phyloP scores from a whole-genome alignment of 192 early-diverging fungal genomes.

The Coemansia sp. region DNA sequence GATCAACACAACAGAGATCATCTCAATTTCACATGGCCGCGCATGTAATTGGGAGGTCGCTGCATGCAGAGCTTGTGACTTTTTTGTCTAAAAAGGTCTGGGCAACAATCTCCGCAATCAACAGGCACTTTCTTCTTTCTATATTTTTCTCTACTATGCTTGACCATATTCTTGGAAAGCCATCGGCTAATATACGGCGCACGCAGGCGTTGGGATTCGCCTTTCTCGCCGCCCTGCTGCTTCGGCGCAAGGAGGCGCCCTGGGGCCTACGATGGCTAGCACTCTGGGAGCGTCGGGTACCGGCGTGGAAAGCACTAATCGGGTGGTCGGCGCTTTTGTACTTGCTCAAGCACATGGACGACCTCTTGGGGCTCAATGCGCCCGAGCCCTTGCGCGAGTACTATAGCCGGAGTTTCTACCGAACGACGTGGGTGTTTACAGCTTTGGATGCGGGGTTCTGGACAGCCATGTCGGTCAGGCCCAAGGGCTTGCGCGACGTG shows the following conservation, averaged over 20 bases:
- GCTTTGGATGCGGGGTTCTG: conserved; percentile 94
- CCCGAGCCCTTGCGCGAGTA: conserved; percentile 79
- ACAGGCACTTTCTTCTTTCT: not conserved
- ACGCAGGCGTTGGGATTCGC: conserved; percentile 56
- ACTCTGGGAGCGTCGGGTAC: conserved; percentile 9
- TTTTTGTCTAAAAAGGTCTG: not conserved
- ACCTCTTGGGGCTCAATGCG: conserved; percentile 69
- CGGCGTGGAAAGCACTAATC: conserved; percentile 76
- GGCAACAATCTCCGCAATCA: not conserved
- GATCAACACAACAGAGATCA: not conserved
- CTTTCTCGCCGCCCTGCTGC: conserved; percentile 9
- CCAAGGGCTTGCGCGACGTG: conserved; percentile 72
- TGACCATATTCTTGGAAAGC: conserved; percentile 88
- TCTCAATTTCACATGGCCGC: not conserved
- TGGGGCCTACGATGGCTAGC: conserved; percentile 38
- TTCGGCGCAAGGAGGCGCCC: conserved; percentile 20
- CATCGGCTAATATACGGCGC: conserved; percentile 83
- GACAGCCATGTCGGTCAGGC: conserved; percentile 77
- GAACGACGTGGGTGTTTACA: conserved; percentile 85
- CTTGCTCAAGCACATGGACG: conserved; percentile 64
- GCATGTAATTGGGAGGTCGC: conserved; percentile 3
- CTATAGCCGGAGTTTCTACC: conserved; percentile 89
- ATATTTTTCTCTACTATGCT: conserved; percentile 64
- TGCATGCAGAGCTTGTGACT: conserved; percentile 7
- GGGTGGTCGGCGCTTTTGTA: conserved; percentile 66